These are phyloP conservation scores for Xerocomus spinulosus DNA, from an alignment of 768 basidiomycete species.

Conservation along the genomic window DNA sequence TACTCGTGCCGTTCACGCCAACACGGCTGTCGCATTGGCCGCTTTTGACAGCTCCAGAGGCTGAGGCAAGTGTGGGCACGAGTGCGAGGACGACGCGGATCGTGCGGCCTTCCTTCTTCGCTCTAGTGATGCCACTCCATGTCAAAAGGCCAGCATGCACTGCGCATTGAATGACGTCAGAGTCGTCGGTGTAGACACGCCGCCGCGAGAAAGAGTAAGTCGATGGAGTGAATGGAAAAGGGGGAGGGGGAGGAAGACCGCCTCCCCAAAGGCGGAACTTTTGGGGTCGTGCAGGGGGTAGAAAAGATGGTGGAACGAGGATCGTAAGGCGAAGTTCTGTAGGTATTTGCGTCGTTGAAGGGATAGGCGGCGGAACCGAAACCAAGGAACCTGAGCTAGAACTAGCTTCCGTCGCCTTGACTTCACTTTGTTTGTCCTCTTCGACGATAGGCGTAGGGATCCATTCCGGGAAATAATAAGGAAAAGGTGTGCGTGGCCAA, in stretches of 20 bases:
- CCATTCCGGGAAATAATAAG: constrained; percentile 33
- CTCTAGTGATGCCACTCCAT: constrained; percentile 39
- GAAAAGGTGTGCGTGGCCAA: constrained; percentile 31
- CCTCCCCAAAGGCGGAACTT: constrained; percentile 70
- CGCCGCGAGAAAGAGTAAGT: constrained; percentile 33
- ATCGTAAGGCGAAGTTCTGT: constrained; percentile 42
- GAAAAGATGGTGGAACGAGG: constrained; percentile 53
- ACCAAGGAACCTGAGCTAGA: constrained; percentile 30
- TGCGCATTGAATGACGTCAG: constrained; percentile 64
- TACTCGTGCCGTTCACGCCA: constrained; percentile 5
- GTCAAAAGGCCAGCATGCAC: constrained; percentile 56
- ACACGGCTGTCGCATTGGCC: constrained; percentile 20
- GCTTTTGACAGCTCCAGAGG: constrained; percentile 39
- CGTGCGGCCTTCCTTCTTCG: constrained; percentile 36
- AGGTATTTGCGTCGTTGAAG: constrained; percentile 14
- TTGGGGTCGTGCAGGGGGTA: constrained; percentile 51
- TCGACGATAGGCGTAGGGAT: constrained; percentile 27
- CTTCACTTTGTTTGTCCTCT: constrained; percentile 20
- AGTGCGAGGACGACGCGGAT: constrained; percentile 39
- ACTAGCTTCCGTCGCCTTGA: constrained; percentile 17
- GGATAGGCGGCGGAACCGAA: constrained; percentile 5
- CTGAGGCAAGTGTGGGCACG: constrained; percentile 38
- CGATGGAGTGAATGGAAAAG: constrained; percentile 27
- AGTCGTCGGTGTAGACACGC: constrained; percentile 77
- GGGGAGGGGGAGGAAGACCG: constrained; percentile 43